Evolutionary conservation across 768 basidiomycete species (phyloP), one percentile per base, ranked within the genome.

Genomic region (Phlegmacium glaucopus): DNA sequence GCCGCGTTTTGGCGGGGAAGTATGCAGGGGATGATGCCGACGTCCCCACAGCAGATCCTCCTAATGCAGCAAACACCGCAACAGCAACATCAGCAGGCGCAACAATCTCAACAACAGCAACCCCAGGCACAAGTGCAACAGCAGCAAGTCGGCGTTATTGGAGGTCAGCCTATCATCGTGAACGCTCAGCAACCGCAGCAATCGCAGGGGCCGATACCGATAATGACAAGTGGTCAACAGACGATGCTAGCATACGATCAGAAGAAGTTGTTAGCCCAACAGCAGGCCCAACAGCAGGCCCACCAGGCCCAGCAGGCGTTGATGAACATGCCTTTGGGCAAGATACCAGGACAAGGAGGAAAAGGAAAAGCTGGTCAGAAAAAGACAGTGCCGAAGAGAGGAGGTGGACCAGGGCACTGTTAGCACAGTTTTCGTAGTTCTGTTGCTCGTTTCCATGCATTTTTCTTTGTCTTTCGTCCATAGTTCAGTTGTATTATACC

Each of bases 1-100:
- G 35, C 3, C 39, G 39, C 16, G 3, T 25, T 12, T 39, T 39
- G 15, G 39, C 22, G 5, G 5, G 8, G 22, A 17, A 5, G 11
- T 39, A 5, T 17, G 39, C 39, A 11, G 17, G 16, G 10, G 16
- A 16, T 16, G 39, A 39, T 39, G 39, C 9, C 44, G 15, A 10
- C 9, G n/a, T 18, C 16, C 11, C 44, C 17, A 3, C 44, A 44
- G 44, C 9, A 25, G n/a, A 44, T 15, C 8, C 25, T 42, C 8
- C 15, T 39, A 16, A 11, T 17, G 17, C 11, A 10, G 26, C 5
- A 17, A 22, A 9, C 16, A 18, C 42, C 6, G 16, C 44, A 45
- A 49, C 35, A 27, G 27, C 51, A 48, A 18, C 47, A 29, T 6
- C 50, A 46, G 29, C 50, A 48, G 12, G 37, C 29, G 38, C 51